These are phyloP conservation scores for Aquilaria yunnanensis DNA, from an alignment of 345 rosid species.

Conservation along the genomic window DNA sequence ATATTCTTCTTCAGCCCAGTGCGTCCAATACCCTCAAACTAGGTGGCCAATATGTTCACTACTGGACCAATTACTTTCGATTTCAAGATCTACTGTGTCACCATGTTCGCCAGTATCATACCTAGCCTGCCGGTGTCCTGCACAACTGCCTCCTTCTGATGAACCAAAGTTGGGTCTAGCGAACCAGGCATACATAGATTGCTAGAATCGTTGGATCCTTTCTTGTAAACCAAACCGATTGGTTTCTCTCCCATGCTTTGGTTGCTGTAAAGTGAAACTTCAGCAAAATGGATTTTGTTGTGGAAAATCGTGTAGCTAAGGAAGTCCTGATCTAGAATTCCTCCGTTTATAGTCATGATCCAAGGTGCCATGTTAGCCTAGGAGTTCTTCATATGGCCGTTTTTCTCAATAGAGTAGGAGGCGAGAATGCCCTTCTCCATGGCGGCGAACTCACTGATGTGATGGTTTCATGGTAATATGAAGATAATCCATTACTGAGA, in stretches of 20 bases:
- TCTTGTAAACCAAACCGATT: slow-evolving; percentile 46
- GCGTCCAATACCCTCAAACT: slow-evolving; percentile 73
- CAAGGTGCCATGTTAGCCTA: slow-evolving; percentile 88
- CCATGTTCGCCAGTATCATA: slow-evolving; percentile 76
- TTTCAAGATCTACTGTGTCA: slow-evolving; percentile 69
- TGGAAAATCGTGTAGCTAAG: slow-evolving; percentile 64
- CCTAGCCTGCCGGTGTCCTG: slow-evolving; percentile 75
- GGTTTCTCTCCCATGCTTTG: slow-evolving; percentile 45
- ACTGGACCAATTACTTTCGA: slow-evolving; percentile 96
- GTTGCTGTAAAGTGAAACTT: slow-evolving; percentile 76
- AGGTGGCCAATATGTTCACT: slow-evolving; percentile 74
- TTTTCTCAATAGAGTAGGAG: slow-evolving; percentile 74
- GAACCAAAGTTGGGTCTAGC: slow-evolving; percentile 43
- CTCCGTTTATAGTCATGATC: slow-evolving; percentile 91
- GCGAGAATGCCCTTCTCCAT: slow-evolving; percentile 79
- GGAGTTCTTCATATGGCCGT: slow-evolving; percentile 50
- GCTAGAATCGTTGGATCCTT: slow-evolving; percentile 33
- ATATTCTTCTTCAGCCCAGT: slow-evolving; percentile 60
- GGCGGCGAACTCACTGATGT: slow-evolving; percentile 66
- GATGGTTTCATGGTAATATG: slow-evolving; percentile 55
- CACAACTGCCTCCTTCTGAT: slow-evolving; percentile 78
- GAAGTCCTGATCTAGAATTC: slow-evolving; percentile 75
- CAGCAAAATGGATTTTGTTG: slow-evolving; percentile 33
- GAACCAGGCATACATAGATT: slow-evolving; percentile 74
- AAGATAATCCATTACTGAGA: slow-evolving; percentile 66